Conservation (phyloP, 2,329 filamentous ascomycete species). For the Ophiocordyceps camponoti-rufipedis region DNA sequence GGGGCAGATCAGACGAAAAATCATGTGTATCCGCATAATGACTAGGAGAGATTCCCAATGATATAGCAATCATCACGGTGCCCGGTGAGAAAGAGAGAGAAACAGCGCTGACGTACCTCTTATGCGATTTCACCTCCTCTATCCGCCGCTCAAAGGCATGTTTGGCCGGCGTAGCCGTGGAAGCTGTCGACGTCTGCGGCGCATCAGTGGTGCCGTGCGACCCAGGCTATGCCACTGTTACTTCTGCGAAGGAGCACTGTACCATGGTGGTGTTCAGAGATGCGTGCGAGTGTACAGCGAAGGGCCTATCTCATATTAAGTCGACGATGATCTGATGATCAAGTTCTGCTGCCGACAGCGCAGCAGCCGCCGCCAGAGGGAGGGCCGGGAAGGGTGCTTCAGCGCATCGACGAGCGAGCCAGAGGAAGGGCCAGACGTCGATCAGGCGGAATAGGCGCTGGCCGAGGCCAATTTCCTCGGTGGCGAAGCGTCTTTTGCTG, state of each 20-base stretch:
- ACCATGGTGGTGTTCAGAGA: slow-evolving; percentile 4
- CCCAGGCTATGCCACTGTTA: neutral
- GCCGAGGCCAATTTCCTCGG: neutral
- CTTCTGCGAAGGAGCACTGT: neutral
- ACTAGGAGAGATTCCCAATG: slow-evolving; percentile 99
- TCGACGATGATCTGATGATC: slow-evolving; percentile 1
- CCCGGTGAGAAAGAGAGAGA: slow-evolving; percentile 1
- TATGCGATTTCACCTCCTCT: slow-evolving; percentile 69
- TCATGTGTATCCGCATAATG: slow-evolving; percentile 54
- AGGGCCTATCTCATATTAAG: slow-evolving; percentile 3
- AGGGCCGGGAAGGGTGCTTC: slow-evolving; percentile 3
- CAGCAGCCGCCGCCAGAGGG: slow-evolving; percentile 4
- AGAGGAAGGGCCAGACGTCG: slow-evolving; percentile 1
- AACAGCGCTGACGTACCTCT: slow-evolving; percentile 43
- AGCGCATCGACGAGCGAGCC: slow-evolving; percentile 5
- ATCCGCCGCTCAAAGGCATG: slow-evolving; percentile 67
- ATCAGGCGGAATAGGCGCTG: neutral
- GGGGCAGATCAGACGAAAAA: slow-evolving; percentile 40
- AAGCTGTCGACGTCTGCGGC: slow-evolving; percentile 49
- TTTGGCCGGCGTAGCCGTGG: slow-evolving; percentile 51
- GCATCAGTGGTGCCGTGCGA: neutral
- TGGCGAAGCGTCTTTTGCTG: neutral
- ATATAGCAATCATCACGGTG: slow-evolving; percentile 64
- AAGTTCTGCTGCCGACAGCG: slow-evolving; percentile 2
- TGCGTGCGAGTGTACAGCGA: slow-evolving; percentile 3